Conservation (phyloP, 83 land plant genomes). For the Picea abies region DNA sequence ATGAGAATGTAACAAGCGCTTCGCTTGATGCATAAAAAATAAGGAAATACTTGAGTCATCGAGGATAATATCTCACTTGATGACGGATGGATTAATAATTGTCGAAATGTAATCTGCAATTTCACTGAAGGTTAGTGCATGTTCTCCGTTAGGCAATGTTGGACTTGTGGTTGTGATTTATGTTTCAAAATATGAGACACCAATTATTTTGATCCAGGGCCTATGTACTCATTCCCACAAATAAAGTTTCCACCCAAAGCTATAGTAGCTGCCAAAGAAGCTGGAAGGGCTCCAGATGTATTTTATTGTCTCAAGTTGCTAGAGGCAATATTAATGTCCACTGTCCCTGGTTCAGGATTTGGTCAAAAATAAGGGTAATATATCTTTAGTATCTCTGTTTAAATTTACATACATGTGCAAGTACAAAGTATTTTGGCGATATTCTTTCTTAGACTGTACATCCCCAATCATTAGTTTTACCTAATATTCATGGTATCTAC, state of each 20-base stretch:
- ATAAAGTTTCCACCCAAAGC: too few relatives aligned
- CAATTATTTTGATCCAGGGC: too few relatives aligned
- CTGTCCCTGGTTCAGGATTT: slow-evolving; percentile 99
- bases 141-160: neutral
- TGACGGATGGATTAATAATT: slow-evolving; percentile 99
- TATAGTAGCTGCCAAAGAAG: too few relatives aligned
- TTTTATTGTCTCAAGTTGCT: too few relatives aligned
- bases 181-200: slow-evolving; percentile 34
- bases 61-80: slow-evolving; percentile 87
- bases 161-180: neutral
- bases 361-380: slow-evolving; percentile 98
- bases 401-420: neutral
- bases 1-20: slow-evolving; percentile 12
- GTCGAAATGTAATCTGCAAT: slow-evolving; percentile 91
- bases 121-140: slow-evolving; percentile 86
- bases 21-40: slow-evolving; percentile 42
- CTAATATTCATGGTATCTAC: neutral
- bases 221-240: too few relatives aligned
- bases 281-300: too few relatives aligned
- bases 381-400: neutral
- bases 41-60: slow-evolving; percentile 82
- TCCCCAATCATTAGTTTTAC: neutral
- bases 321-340: slow-evolving; percentile 98
- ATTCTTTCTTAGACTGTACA: slow-evolving; percentile 2
- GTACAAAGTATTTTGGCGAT: neutral